Conservation (phyloP, 2,329 filamentous ascomycete genomes). For the Penicillium sp. region DNA sequence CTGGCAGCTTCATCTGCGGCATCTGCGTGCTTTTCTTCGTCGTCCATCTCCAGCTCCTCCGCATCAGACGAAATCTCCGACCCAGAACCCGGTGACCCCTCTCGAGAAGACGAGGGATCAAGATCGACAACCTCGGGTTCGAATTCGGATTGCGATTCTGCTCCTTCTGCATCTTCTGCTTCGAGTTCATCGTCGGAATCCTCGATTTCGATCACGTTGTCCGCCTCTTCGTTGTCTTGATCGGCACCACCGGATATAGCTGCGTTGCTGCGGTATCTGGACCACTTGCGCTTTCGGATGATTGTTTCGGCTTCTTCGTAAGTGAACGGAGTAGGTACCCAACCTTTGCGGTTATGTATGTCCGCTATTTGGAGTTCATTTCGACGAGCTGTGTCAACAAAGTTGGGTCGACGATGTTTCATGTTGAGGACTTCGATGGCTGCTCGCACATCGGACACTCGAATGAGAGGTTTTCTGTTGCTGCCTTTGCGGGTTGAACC, state of each 20-base stretch:
- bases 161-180: not conserved
- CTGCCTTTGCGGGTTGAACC: conserved; percentile 42
- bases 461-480: conserved; percentile 39
- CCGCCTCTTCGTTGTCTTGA: conserved; percentile 46
- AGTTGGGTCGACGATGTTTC: conserved; percentile 46
- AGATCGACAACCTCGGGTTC: not conserved
- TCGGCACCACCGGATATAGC: conserved; percentile 3
- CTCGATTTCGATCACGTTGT: conserved; percentile 27
- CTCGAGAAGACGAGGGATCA: not conserved
- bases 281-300: conserved; percentile 14
- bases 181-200: conserved; percentile 11
- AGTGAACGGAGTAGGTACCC: conserved; percentile 16
- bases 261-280: conserved; percentile 4
- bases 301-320: conserved; percentile 38
- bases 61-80: not conserved
- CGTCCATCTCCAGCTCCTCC: conserved; percentile 25
- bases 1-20: conserved; percentile 49
- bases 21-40: conserved; percentile 50
- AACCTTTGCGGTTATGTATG: conserved; percentile 33
- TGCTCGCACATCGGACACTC: conserved; percentile 53
- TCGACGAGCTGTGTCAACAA: conserved; percentile 57
- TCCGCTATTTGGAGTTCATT: conserved; percentile 55
- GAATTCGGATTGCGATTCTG: not conserved
- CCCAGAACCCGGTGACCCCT: not conserved
- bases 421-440: conserved; percentile 58